phyloP scores from a whole-genome alignment of 495 filamentous ascomycete genomes.

The Halenospora varia region DNA sequence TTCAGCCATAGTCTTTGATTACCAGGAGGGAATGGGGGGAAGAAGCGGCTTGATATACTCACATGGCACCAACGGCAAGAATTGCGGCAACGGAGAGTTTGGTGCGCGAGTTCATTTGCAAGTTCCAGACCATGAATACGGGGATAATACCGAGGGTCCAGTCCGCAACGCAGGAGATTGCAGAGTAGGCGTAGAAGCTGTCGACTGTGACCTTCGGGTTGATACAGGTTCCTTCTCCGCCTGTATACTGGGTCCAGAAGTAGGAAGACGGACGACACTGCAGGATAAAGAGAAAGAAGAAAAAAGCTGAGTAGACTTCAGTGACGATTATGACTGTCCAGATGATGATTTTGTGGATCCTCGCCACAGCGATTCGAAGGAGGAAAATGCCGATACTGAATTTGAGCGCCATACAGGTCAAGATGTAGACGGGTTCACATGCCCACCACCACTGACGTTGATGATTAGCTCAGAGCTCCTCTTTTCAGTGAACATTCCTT shows the following conservation, averaged over 20 bases:
- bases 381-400: constrained; percentile 40
- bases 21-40: neutral
- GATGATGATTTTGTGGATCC: constrained; percentile 37
- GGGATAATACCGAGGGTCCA: constrained; percentile 40
- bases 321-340: constrained; percentile 23
- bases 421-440: constrained; percentile 35
- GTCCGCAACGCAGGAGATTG: constrained; percentile 30
- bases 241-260: constrained; percentile 35
- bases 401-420: constrained; percentile 34
- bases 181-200: constrained; percentile 25
- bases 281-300: constrained; percentile 38
- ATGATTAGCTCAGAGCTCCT: neutral
- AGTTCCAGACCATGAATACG: constrained; percentile 39
- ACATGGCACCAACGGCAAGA: constrained; percentile 32
- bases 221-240: constrained; percentile 26
- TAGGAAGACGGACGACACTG: constrained; percentile 37
- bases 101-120: constrained; percentile 33
- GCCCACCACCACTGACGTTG: constrained; percentile 27
- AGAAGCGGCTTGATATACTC: constrained; percentile 8
- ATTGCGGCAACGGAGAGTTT: constrained; percentile 33
- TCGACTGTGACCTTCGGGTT: constrained; percentile 14
- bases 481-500: neutral
- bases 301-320: constrained; percentile 29
- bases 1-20: neutral
- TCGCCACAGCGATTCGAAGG: constrained; percentile 35